Percentiles rank a stretch among this genome's conserved stretches.
Evolutionary conservation across 2,329 filamentous ascomycete genomes (phyloP).

Genomic region (Nothophoma quercina): DNA sequence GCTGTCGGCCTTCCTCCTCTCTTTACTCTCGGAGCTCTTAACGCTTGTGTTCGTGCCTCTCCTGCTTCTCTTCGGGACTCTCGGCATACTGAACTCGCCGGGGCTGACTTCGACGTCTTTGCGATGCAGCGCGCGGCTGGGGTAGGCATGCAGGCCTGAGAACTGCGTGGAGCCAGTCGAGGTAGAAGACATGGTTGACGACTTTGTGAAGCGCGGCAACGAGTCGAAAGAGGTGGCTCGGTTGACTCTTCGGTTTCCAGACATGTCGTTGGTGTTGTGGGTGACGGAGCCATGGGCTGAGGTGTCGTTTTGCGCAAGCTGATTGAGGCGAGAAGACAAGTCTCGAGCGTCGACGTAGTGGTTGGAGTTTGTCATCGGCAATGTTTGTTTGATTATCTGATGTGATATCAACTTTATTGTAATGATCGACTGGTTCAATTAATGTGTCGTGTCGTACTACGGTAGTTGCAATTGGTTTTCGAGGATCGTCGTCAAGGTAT

Average conservation of each 20-base stretch:
- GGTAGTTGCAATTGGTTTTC: neutral
- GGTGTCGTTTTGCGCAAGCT: slow-evolving; percentile 20
- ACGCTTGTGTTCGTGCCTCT: slow-evolving; percentile 26
- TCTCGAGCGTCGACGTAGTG: slow-evolving; percentile 36
- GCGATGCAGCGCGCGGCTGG: slow-evolving; percentile 21
- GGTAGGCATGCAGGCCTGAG: slow-evolving; percentile 23
- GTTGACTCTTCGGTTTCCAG: slow-evolving; percentile 26
- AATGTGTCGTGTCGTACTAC: neutral
- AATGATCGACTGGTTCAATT: slow-evolving; percentile 7
- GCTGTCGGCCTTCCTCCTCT: slow-evolving; percentile 21
- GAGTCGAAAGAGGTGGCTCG: slow-evolving; percentile 42
- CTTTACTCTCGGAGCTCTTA: slow-evolving; percentile 19
- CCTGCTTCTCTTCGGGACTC: slow-evolving; percentile 25
- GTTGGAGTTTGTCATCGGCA: slow-evolving; percentile 43
- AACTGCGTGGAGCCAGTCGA: slow-evolving; percentile 23
- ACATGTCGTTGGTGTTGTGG: slow-evolving; percentile 24
- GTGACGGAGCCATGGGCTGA: slow-evolving; percentile 11
- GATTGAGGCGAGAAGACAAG: slow-evolving; percentile 32
- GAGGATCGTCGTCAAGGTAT: neutral
- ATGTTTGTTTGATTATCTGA: slow-evolving; percentile 11
- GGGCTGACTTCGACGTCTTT: slow-evolving; percentile 30
- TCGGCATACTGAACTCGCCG: slow-evolving; percentile 42
- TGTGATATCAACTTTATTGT: neutral
- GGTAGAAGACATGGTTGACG: slow-evolving; percentile 36
- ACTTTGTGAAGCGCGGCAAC: slow-evolving; percentile 36